phyloP scores from a whole-genome alignment of 805 yeast genomes.

The Millerozyma miso region DNA sequence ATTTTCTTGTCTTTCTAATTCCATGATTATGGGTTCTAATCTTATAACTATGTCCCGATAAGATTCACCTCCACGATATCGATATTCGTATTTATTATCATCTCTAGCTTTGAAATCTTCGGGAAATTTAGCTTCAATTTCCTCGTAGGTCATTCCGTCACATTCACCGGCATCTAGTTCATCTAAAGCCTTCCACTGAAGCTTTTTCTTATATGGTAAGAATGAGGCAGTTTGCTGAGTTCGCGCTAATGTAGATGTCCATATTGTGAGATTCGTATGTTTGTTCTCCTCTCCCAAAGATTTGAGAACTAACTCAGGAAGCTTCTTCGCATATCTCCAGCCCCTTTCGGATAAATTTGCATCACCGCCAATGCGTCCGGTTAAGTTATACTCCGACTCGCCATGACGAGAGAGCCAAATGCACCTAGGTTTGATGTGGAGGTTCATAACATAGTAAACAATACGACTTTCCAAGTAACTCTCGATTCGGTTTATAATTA shows the following conservation, averaged over 20 bases:
- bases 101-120: slow-evolving; percentile 96
- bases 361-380: slow-evolving; percentile 96
- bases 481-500: slow-evolving; percentile 81
- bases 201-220: slow-evolving; percentile 68
- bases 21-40: slow-evolving; percentile 97
- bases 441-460: slow-evolving; percentile 92
- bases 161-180: slow-evolving; percentile 97
- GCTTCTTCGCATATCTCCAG: slow-evolving; percentile 70
- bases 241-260: slow-evolving; percentile 91
- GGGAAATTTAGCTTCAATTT: slow-evolving; percentile 78
- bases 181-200: slow-evolving; percentile 95
- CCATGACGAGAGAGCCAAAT: slow-evolving; percentile 97
- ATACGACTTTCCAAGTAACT: slow-evolving; percentile 88
- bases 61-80: slow-evolving; percentile 96
- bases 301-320: slow-evolving; percentile 70
- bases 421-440: slow-evolving; percentile 86
- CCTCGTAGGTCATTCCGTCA: slow-evolving; percentile 95
- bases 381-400: slow-evolving; percentile 85
- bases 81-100: slow-evolving; percentile 90
- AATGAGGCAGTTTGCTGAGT: slow-evolving; percentile 89
- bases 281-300: slow-evolving; percentile 56
- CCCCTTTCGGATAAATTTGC: slow-evolving; percentile 83
- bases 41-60: slow-evolving; percentile 93
- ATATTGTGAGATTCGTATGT: slow-evolving; percentile 64
- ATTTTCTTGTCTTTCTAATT: slow-evolving; percentile 93